Evolutionary conservation across 306 rosid species (phyloP).

Genomic region (Medicago lupulina): DNA sequence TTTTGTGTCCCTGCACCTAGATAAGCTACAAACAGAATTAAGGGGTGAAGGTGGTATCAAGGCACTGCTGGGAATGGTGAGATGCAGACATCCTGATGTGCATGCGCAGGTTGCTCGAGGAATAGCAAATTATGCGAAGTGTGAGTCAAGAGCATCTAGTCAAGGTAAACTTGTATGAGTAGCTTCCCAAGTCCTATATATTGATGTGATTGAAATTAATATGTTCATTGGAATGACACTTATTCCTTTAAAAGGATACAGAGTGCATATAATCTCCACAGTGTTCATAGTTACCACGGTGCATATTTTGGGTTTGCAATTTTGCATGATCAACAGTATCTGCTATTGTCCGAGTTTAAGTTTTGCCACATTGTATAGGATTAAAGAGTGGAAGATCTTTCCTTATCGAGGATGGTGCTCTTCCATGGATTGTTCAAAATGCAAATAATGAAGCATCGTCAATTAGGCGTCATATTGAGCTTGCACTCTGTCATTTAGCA

Average conservation of each 20-base stretch:
- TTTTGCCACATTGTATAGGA: slow-evolving; percentile 56
- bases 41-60: slow-evolving; percentile 87
- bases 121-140: slow-evolving; percentile 92
- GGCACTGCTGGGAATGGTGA: slow-evolving; percentile 94
- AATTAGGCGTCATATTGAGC: slow-evolving; percentile 91
- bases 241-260: slow-evolving; percentile 27
- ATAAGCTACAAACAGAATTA: slow-evolving; percentile 82
- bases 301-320: slow-evolving; percentile 32
- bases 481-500: slow-evolving; percentile 96
- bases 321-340: background rate
- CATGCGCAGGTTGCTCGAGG: slow-evolving; percentile 99
- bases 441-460: slow-evolving; percentile 91
- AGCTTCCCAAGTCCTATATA: slow-evolving; percentile 19
- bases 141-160: slow-evolving; percentile 92
- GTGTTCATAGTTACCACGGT: slow-evolving; percentile 10
- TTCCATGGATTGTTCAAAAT: slow-evolving; percentile 95
- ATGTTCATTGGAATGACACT: slow-evolving; percentile 7
- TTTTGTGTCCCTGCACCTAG: slow-evolving; percentile 49
- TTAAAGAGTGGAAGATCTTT: slow-evolving; percentile 81
- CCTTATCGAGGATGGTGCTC: slow-evolving; percentile 94
- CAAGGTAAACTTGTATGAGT: slow-evolving; percentile 66
- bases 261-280: slow-evolving; percentile 29
- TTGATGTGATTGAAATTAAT: slow-evolving; percentile 9
- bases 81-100: slow-evolving; percentile 95
- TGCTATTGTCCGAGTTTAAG: slow-evolving; percentile 22